Conservation (phyloP, 805 yeast genomes). For the Maudiozyma bulderi region DNA sequence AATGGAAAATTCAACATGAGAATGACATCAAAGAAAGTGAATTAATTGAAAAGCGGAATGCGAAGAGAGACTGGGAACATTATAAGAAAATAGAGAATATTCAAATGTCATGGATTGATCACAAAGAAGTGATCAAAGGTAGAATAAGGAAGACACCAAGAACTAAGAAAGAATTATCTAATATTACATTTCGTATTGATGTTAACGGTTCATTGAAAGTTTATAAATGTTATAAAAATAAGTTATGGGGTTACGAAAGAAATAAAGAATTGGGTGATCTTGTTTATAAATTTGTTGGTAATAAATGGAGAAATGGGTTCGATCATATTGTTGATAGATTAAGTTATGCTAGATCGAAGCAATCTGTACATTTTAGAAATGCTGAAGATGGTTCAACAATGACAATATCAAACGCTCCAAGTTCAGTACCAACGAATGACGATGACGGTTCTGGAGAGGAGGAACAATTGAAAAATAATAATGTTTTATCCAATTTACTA, state of each 20-base stretch:
- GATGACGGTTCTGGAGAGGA: conserved; percentile 28
- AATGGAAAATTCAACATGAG: conserved; percentile 38
- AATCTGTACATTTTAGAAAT: conserved; percentile 2
- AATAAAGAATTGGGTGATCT: conserved; percentile 51
- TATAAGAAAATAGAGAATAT: conserved; percentile 32
- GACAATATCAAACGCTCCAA: conserved; percentile 1
- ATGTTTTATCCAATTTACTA: conserved; percentile 41
- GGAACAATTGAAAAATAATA: conserved; percentile 37
- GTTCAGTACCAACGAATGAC: conserved; percentile 8
- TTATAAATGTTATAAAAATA: conserved; percentile 57
- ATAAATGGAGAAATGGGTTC: conserved; percentile 71
- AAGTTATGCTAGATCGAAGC: conserved; percentile 23
- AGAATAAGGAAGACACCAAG: conserved; percentile 51
- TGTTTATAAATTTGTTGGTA: conserved; percentile 51
- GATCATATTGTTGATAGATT: conserved; percentile 68
- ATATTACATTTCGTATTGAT: conserved; percentile 56
- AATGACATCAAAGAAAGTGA: conserved; percentile 31
- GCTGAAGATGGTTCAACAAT: not conserved
- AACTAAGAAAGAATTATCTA: conserved; percentile 27
- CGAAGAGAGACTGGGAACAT: conserved; percentile 33
- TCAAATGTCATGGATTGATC: conserved; percentile 33
- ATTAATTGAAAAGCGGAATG: conserved; percentile 25
- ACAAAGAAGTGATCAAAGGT: conserved; percentile 42
- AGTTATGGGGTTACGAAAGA: conserved; percentile 87
- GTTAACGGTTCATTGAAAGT: conserved; percentile 48